Evolutionary conservation across 495 filamentous ascomycete genomes (phyloP).

Genomic region (Rhizodiscina lignyota): DNA sequence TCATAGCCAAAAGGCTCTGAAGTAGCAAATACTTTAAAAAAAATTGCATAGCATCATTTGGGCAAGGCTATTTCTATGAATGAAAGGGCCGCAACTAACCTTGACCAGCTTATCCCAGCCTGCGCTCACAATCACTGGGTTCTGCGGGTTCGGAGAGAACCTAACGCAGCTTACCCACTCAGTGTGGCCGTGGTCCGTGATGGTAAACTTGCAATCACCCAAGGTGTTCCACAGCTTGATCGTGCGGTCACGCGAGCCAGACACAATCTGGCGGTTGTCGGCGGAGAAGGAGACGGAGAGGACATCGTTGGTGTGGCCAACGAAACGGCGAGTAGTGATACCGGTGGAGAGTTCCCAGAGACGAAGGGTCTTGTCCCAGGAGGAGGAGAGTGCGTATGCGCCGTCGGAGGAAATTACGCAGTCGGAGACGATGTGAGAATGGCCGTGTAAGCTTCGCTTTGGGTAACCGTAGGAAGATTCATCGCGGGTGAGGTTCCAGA

Average conservation of each 20-base stretch:
- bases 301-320: conserved; percentile 98
- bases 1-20: conserved; percentile 97
- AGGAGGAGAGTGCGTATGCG: conserved; percentile 96
- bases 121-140: conserved; percentile 97
- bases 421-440: conserved; percentile 99
- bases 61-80: conserved; percentile 1
- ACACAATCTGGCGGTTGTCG: conserved; percentile 99
- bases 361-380: conserved; percentile 99
- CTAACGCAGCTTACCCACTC: conserved; percentile 99
- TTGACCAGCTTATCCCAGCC: conserved; percentile 99
- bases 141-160: conserved; percentile 99
- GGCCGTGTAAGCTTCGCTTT: conserved; percentile 93
- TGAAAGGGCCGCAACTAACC: conserved; percentile 42
- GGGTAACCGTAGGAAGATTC: conserved; percentile 95
- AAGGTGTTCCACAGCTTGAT: conserved; percentile 99
- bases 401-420: conserved; percentile 99
- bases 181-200: conserved; percentile 98
- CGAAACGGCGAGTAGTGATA: conserved; percentile 91
- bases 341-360: conserved; percentile 97
- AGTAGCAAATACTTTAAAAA: conserved; percentile 99
- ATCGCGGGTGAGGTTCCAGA: conserved; percentile 99
- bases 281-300: conserved; percentile 99
- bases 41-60: conserved; percentile 79
- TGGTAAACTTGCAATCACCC: conserved; percentile 99
- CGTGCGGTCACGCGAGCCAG: conserved; percentile 88